Conservation (phyloP, 257 asterid species). For the Haberlea rhodopensis region DNA sequence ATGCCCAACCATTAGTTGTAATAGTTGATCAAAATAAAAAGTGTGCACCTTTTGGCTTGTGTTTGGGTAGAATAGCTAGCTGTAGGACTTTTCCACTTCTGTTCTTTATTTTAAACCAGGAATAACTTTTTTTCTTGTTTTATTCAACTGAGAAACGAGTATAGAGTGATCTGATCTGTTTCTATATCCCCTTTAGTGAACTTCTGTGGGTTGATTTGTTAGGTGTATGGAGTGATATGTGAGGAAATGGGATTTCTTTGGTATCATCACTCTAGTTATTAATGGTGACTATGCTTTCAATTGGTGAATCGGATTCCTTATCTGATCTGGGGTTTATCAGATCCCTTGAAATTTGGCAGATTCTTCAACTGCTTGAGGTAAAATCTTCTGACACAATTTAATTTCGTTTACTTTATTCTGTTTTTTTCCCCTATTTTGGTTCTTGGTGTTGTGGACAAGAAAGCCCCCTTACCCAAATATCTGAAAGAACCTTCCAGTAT, state of each 20-base stretch:
- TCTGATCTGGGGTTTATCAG: no score
- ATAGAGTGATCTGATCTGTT: not conserved
- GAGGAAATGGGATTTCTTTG: slow-evolving; percentile 25
- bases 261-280: slow-evolving; percentile 28
- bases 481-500: no score
- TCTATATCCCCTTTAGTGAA: not conserved
- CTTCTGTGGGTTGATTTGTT: slow-evolving; percentile 19
- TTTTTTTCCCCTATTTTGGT: not conserved
- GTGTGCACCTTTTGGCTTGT: slow-evolving; percentile 26
- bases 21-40: no score
- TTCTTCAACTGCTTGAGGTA: no score
- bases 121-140: slow-evolving; percentile 15
- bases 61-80: slow-evolving; percentile 35
- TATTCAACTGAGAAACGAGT: slow-evolving; percentile 19
- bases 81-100: slow-evolving; percentile 8
- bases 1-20: no score
- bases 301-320: slow-evolving; percentile 27
- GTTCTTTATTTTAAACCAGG: slow-evolving; percentile 22
- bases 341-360: no score
- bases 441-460: slow-evolving; percentile 19
- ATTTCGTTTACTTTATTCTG: not conserved
- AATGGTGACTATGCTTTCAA: slow-evolving; percentile 35
- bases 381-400: no score
- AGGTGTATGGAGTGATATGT: slow-evolving; percentile 3
- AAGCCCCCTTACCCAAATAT: slow-evolving; percentile 22